phyloP scores from a whole-genome alignment of 148 eudicot species.

The Rhododendron griersonianum region DNA sequence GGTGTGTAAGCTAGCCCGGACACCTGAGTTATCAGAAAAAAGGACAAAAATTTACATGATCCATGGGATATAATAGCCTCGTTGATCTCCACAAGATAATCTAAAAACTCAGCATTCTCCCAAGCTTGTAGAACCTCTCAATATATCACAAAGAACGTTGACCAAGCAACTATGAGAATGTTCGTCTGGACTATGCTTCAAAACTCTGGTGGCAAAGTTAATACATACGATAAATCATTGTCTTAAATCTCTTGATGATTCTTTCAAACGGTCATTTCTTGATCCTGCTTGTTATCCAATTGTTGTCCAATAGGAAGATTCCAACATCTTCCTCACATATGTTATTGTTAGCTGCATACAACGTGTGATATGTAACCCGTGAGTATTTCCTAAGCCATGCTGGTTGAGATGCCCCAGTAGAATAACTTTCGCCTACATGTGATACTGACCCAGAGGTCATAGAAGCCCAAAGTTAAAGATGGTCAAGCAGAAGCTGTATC shows the following conservation, averaged over 20 bases:
- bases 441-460: background rate
- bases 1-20: too few relatives aligned
- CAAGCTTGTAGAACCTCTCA: background rate
- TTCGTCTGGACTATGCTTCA: background rate
- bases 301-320: background rate
- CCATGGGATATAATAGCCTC: background rate
- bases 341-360: background rate
- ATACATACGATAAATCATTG: background rate
- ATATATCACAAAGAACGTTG: background rate
- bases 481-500: background rate
- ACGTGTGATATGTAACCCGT: background rate
- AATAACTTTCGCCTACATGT: background rate
- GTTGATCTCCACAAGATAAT: background rate
- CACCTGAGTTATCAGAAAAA: too few relatives aligned
- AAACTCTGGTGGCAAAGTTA: background rate
- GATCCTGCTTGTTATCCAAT: background rate
- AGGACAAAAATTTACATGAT: background rate
- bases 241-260: background rate
- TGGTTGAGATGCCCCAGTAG: background rate
- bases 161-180: background rate
- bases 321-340: background rate
- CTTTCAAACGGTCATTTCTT: background rate
- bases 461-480: background rate
- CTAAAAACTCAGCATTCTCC: background rate
- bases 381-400: background rate